phyloP scores from a whole-genome alignment of 805 yeast species.

The Candida quercuum region DNA sequence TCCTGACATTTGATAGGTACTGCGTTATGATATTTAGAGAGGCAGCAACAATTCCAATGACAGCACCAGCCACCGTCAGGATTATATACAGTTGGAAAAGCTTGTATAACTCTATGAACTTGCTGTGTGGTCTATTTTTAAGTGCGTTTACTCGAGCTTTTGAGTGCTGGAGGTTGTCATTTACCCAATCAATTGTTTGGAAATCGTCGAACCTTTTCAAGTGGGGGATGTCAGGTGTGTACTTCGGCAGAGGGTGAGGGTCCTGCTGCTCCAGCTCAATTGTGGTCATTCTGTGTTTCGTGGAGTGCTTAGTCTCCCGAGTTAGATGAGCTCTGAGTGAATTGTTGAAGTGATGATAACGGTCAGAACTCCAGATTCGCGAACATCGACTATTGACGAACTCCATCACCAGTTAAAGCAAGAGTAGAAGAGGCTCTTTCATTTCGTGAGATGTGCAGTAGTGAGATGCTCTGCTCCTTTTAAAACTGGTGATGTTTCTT shows the following conservation, averaged over 20 bases:
- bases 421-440: too few relatives aligned
- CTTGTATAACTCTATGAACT: conserved; percentile 12
- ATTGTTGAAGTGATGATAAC: too few relatives aligned
- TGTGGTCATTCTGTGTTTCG: background rate
- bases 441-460: too few relatives aligned
- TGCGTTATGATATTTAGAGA: conserved; percentile 76
- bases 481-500: too few relatives aligned
- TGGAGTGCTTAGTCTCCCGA: too few relatives aligned
- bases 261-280: background rate
- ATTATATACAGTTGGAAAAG: conserved; percentile 54
- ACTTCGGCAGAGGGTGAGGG: background rate
- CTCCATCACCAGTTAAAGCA: too few relatives aligned
- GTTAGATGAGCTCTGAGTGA: too few relatives aligned
- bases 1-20: conserved; percentile 72
- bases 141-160: conserved; percentile 43
- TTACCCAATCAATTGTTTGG: conserved; percentile 66
- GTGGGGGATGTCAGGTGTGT: conserved; percentile 5
- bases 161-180: conserved; percentile 49
- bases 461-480: too few relatives aligned
- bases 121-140: too few relatives aligned
- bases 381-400: too few relatives aligned
- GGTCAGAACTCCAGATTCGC: too few relatives aligned
- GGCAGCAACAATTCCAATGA: conserved; percentile 83
- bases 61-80: conserved; percentile 66
- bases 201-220: conserved; percentile 52